Conservation (phyloP, 176 grass and related monocot species). For the Cenchrus purpureus region DNA sequence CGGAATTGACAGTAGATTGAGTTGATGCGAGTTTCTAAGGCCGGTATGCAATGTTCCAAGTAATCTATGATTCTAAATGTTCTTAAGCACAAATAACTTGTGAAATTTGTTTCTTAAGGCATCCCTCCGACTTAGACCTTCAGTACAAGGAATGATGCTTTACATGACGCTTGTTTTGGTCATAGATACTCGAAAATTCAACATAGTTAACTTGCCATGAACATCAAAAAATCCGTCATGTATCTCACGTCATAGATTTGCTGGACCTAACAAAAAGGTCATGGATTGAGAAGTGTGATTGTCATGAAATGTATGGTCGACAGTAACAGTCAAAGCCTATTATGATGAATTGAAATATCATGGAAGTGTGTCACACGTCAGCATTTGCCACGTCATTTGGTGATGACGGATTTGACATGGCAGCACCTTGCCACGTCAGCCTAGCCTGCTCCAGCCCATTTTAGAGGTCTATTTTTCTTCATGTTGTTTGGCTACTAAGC, state of each 20-base stretch:
- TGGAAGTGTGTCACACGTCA: no score
- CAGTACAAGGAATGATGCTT: neutral
- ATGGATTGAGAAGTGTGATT: neutral
- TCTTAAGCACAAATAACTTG: neutral
- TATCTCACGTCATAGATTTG: neutral
- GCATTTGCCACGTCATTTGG: neutral
- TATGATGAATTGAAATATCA: no score
- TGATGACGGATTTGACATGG: neutral
- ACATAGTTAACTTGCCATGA: neutral
- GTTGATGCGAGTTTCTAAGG: neutral
- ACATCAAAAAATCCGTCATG: neutral
- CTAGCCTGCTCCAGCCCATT: neutral
- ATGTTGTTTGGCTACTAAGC: neutral
- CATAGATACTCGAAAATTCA: neutral
- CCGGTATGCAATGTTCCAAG: neutral
- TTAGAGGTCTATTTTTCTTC: neutral
- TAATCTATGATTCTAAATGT: neutral
- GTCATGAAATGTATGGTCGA: neutral
- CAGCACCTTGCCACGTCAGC: neutral
- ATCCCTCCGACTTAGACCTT: neutral
- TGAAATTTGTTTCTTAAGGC: neutral
- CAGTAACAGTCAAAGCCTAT: neutral
- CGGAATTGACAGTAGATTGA: constrained; percentile 1
- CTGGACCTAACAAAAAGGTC: neutral
- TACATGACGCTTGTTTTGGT: neutral